Base-by-base conservation (phyloP, 2,329 filamentous ascomycete genomes). In the Elsinoe australis region DNA sequence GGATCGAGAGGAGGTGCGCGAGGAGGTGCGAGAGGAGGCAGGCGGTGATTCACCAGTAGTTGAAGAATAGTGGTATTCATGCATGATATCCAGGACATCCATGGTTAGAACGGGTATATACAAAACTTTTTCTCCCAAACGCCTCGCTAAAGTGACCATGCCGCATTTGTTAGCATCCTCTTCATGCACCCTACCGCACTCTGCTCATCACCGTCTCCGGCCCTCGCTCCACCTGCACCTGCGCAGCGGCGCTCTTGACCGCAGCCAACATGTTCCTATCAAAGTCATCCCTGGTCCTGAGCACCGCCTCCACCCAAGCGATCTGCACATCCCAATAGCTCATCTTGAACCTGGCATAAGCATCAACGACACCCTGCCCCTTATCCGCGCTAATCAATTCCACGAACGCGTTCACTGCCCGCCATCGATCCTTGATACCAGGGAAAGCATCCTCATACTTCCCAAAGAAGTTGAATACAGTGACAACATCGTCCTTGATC, bases 251-350 rank as follows among this genome's bases (percentile, higher is more conserved):
- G 2, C 81, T 80, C 73, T 96, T 96, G 41, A 96, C 83, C 14
- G 80, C 77, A 61, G 87, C 92, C 54, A 96, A 67, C 85, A 96
- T 87, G 52, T 79, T 77, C 56, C 90, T 75, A 66, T 96, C 92
- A 68, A 94, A 96, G 69, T 98, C 92, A 65, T 98, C 92, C 56
- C 94, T 75, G 1, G 81, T 75, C 56, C 89, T 77, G 54, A 98
- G 63, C 39, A 95, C 90, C 5, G 86, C 84, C 72, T 98, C 94
- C 5, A 98, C 88, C 92, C 92, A 98, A 36, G 82, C 83, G 51
- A 96, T 82, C 65, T 94, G 87, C 62, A 96, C 71, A 67, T 98
- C 92, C 86, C 90, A 95, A 66, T 95, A 95, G 36, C 79, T 75
- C 31, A 68, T 71, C 73, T 95, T 96, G 70, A 98, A 90, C 4